Percentiles rank a stretch among this genome's conserved stretches.
Evolutionary conservation across 345 rosid genomes (phyloP).

Genomic region (Salix dunnii): DNA sequence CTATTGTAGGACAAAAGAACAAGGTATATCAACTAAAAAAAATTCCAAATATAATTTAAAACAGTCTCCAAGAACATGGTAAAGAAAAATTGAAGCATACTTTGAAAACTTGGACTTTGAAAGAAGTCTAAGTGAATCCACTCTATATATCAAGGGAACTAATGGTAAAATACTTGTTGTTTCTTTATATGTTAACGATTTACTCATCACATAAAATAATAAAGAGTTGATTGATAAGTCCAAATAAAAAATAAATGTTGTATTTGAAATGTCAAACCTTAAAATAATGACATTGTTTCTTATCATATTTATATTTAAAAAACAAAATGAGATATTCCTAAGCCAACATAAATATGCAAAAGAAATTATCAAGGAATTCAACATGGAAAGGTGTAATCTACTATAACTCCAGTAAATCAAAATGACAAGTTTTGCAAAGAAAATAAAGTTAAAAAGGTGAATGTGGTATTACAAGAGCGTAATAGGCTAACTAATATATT

Average conservation of each 20-base stretch:
- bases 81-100: neutral
- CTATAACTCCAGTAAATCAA: neutral
- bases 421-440: neutral
- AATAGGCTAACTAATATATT: neutral
- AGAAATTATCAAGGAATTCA: neutral
- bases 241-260: neutral
- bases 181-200: neutral
- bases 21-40: neutral
- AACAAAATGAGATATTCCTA: too few relatives aligned
- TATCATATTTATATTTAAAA: too few relatives aligned
- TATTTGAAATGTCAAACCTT: neutral
- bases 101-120: neutral
- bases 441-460: neutral
- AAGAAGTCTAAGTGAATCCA: neutral
- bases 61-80: neutral
- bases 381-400: neutral
- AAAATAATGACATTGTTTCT: neutral
- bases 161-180: neutral
- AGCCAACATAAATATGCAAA: too few relatives aligned
- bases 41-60: neutral
- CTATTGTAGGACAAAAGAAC: neutral
- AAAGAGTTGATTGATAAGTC: neutral
- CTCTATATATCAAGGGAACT: neutral
- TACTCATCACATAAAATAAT: neutral
- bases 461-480: neutral